Evolutionary conservation across 805 yeast species (phyloP).

Genomic region (Lipomyces chichibuensis): DNA sequence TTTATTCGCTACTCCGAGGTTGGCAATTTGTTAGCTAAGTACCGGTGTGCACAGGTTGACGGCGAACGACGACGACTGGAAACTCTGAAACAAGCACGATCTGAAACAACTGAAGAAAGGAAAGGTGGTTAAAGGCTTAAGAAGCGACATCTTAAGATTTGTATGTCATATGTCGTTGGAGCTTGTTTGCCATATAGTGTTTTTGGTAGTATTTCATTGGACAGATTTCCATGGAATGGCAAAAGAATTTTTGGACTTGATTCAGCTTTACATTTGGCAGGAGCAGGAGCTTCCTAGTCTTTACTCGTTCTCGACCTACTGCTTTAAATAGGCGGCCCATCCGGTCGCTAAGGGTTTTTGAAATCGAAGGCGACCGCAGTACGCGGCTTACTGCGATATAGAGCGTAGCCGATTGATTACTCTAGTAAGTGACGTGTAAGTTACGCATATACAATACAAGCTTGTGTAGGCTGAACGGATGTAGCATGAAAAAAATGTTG

Average conservation of each 20-base stretch:
- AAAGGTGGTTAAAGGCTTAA: conserved; percentile 55
- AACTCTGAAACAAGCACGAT: conserved; percentile 16
- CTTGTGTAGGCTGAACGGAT: not conserved
- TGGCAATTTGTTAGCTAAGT: not conserved
- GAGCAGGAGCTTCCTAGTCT: not conserved
- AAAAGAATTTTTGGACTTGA: not conserved
- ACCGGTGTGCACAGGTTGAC: conserved; percentile 35
- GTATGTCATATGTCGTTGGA: not conserved
- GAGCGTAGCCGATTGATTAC: not conserved
- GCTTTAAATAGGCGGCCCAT: no score
- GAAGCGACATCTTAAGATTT: not conserved
- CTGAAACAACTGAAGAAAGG: conserved; percentile 40
- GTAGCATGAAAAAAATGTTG: not conserved
- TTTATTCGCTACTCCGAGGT: not conserved
- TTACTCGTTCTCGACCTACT: not conserved
- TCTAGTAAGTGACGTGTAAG: not conserved
- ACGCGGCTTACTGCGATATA: not conserved
- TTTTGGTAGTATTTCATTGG: not conserved
- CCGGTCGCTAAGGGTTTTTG: no score
- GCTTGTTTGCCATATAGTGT: not conserved
- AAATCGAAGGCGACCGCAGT: no score
- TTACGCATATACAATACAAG: not conserved
- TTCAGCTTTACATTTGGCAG: not conserved
- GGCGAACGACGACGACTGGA: conserved; percentile 54
- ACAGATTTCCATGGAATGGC: not conserved